phyloP scores from a whole-genome alignment of 495 filamentous ascomycete genomes.

The Aspergillus incahuasiensis region DNA sequence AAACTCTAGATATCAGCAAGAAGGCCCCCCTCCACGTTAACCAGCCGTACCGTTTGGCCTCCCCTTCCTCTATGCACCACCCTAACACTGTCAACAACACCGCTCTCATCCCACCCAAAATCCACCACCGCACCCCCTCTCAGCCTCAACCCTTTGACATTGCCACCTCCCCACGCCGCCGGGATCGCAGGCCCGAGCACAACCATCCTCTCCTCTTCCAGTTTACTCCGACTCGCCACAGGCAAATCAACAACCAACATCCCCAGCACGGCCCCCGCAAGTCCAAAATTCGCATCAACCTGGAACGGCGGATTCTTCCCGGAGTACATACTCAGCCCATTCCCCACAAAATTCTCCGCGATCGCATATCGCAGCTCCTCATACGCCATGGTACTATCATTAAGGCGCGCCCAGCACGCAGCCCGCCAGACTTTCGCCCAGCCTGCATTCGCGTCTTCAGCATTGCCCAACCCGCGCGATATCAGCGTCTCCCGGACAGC shows the following conservation, averaged over 20 bases:
- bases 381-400: slow-evolving; percentile 42
- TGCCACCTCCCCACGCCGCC: slow-evolving; percentile 30
- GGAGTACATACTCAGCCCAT: slow-evolving; percentile 46
- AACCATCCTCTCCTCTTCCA: slow-evolving; percentile 19
- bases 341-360: slow-evolving; percentile 42
- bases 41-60: background rate
- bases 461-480: slow-evolving; percentile 34
- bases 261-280: slow-evolving; percentile 38
- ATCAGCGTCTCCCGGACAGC: slow-evolving; percentile 40
- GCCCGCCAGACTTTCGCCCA: slow-evolving; percentile 55
- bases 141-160: slow-evolving; percentile 32
- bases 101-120: slow-evolving; percentile 37
- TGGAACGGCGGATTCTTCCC: slow-evolving; percentile 38
- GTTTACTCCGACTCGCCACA: background rate
- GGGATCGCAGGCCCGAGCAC: slow-evolving; percentile 44
- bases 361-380: slow-evolving; percentile 38
- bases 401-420: slow-evolving; percentile 48
- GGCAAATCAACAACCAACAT: slow-evolving; percentile 42
- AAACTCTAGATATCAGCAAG: background rate
- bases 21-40: background rate
- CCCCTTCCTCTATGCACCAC: background rate
- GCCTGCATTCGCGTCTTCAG: slow-evolving; percentile 44
- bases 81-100: slow-evolving; percentile 7
- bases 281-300: slow-evolving; percentile 54
- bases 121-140: slow-evolving; percentile 35